Percentiles rank a stretch among this genome's conserved stretches.
Evolutionary conservation across 805 yeast genomes (phyloP).

Genomic region (Blastobotrys terrestris): DNA sequence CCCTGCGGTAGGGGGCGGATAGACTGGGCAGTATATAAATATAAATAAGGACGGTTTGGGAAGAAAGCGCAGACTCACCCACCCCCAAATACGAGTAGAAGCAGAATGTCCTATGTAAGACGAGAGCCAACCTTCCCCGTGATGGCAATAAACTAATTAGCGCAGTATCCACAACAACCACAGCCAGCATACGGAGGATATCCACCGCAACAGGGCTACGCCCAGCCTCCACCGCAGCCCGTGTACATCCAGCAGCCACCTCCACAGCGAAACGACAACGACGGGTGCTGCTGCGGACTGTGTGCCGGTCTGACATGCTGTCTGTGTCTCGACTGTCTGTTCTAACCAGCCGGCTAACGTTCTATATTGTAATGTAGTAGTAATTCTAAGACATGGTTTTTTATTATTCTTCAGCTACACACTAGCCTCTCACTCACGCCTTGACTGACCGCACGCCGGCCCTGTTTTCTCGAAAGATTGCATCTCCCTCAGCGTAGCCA

Average conservation of each 20-base stretch:
- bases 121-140: background rate
- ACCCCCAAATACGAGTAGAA: background rate
- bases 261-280: slow-evolving; percentile 23
- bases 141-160: background rate
- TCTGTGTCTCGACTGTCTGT: slow-evolving; percentile 24
- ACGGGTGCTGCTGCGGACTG: slow-evolving; percentile 30
- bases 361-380: background rate
- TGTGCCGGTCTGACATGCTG: slow-evolving; percentile 32
- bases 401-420: background rate
- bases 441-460: slow-evolving; percentile 30
- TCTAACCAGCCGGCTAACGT: background rate
- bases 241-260: slow-evolving; percentile 22
- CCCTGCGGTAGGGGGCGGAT: background rate
- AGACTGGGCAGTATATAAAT: background rate
- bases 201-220: slow-evolving; percentile 7
- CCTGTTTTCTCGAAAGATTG: slow-evolving; percentile 62
- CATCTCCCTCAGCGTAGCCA: slow-evolving; percentile 97
- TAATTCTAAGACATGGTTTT: background rate
- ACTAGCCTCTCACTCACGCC: slow-evolving; percentile 18
- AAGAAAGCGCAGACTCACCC: background rate
- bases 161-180: slow-evolving; percentile 17
- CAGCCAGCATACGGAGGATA: slow-evolving; percentile 17
- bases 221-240: slow-evolving; percentile 9
- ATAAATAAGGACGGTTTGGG: background rate
- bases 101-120: slow-evolving; percentile 15